Conservation (phyloP, 2,329 filamentous ascomycete genomes). For the Cladosporium sp. region DNA sequence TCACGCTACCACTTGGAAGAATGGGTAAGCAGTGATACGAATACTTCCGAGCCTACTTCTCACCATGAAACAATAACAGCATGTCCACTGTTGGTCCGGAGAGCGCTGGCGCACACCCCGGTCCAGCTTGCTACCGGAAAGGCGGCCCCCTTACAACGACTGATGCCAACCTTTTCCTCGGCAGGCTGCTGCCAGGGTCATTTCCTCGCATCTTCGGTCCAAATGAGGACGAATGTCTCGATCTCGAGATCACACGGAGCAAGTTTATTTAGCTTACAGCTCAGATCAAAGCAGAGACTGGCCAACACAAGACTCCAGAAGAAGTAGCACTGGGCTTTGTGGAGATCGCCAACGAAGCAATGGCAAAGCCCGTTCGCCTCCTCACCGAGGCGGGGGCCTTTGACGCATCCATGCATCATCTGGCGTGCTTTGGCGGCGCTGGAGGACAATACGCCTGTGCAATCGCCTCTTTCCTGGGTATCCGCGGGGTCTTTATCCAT, state of each 20-base stretch:
- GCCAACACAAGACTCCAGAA: conserved; percentile 53
- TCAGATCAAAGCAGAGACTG: conserved; percentile 21
- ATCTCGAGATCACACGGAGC: conserved; percentile 15
- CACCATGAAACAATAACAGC: background rate
- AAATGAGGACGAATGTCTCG: conserved; percentile 26
- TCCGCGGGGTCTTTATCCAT: conserved; percentile 76
- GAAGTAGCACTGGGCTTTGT: conserved; percentile 82
- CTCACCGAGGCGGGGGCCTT: conserved; percentile 85
- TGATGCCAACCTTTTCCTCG: conserved; percentile 33
- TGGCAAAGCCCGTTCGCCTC: conserved; percentile 79
- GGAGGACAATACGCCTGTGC: conserved; percentile 83
- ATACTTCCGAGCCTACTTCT: too few relatives aligned
- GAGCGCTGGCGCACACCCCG: conserved; percentile 25
- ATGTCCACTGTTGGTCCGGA: conserved; percentile 19
- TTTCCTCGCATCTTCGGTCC: conserved; percentile 35
- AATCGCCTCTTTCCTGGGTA: conserved; percentile 74
- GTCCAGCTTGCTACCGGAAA: conserved; percentile 33
- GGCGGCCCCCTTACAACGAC: conserved; percentile 33
- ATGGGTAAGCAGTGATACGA: too few relatives aligned
- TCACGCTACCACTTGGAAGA: too few relatives aligned
- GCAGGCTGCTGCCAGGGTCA: conserved; percentile 27
- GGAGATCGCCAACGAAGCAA: conserved; percentile 79
- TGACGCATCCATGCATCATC: conserved; percentile 75
- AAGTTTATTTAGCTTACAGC: conserved; percentile 18
- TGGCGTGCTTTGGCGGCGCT: conserved; percentile 83